These are phyloP conservation scores for Brettanomyces anomalus DNA, from an alignment of 805 yeast species.

Conservation along the genomic window DNA sequence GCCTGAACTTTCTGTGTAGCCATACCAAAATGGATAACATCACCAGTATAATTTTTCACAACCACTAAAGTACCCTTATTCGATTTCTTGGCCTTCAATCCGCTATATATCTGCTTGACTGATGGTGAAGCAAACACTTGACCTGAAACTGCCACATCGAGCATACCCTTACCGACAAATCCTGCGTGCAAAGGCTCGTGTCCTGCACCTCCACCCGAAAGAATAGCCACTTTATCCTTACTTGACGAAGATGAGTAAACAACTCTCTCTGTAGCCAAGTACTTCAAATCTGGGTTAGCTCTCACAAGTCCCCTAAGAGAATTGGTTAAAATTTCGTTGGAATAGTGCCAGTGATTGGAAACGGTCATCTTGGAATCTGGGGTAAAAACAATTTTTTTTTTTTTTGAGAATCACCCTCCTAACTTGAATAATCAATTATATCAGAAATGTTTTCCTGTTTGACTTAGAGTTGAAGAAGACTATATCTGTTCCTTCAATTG, in stretches of 20 bases:
- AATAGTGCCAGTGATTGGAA: conserved; percentile 41
- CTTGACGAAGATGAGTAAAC: conserved; percentile 31
- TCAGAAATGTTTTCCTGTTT: too few species aligned
- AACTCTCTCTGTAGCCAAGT: conserved; percentile 50
- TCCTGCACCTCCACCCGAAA: conserved; percentile 94
- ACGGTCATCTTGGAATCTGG: not conserved
- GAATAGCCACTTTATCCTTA: conserved; percentile 51
- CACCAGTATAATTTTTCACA: conserved; percentile 93
- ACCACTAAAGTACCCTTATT: conserved; percentile 64
- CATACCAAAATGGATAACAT: conserved; percentile 83
- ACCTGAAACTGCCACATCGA: conserved; percentile 87
- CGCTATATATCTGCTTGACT: conserved; percentile 74
- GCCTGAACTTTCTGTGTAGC: conserved; percentile 85
- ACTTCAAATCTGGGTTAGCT: conserved; percentile 43
- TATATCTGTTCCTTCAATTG: too few species aligned
- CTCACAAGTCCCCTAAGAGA: conserved; percentile 45
- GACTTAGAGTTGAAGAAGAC: too few species aligned
- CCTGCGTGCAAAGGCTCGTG: conserved; percentile 95
- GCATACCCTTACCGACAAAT: conserved; percentile 72
- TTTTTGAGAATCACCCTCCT: too few species aligned
- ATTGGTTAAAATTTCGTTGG: conserved; percentile 35
- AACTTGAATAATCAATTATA: too few species aligned
- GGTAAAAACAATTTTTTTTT: too few species aligned
- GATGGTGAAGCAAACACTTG: conserved; percentile 86
- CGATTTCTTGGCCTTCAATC: conserved; percentile 47